Conservation (phyloP, 1,139 yeast species). For the Suhomyces panamericanus region DNA sequence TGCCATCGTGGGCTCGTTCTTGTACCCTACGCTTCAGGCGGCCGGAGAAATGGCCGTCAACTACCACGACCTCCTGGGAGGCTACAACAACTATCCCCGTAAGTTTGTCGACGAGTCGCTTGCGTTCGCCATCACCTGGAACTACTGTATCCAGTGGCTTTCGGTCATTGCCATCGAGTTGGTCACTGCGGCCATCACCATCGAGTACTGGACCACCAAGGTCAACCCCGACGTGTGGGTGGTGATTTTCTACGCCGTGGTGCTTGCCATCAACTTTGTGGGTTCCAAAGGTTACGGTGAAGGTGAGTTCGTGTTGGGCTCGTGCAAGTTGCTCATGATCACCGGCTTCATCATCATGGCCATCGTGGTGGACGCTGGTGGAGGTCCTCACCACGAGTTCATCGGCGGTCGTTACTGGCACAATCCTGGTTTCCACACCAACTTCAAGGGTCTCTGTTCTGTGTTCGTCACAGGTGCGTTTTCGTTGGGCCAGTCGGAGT, state of each 20-base stretch:
- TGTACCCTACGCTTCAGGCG: conserved; percentile 43
- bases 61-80: conserved; percentile 41
- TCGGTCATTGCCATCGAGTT: conserved; percentile 43
- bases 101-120: conserved; percentile 39
- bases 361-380: conserved; percentile 32
- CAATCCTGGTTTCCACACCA: conserved; percentile 25
- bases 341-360: conserved; percentile 33
- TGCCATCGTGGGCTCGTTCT: conserved; percentile 40
- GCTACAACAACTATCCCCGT: conserved; percentile 41
- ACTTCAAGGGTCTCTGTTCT: conserved; percentile 42
- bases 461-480: conserved; percentile 47
- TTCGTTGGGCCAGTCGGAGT: conserved; percentile 46
- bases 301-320: conserved; percentile 33
- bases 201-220: conserved; percentile 31
- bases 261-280: conserved; percentile 27
- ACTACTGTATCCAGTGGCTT: conserved; percentile 45
- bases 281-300: conserved; percentile 37
- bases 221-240: conserved; percentile 35
- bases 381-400: conserved; percentile 22
- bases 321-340: conserved; percentile 24
- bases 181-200: conserved; percentile 41
- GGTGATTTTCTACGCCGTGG: conserved; percentile 26
- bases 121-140: conserved; percentile 45
- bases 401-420: conserved; percentile 38
- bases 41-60: conserved; percentile 47